These are phyloP conservation scores for Malus hybrid DNA, from an alignment of 331 rosid genomes.

Conservation along the genomic window DNA sequence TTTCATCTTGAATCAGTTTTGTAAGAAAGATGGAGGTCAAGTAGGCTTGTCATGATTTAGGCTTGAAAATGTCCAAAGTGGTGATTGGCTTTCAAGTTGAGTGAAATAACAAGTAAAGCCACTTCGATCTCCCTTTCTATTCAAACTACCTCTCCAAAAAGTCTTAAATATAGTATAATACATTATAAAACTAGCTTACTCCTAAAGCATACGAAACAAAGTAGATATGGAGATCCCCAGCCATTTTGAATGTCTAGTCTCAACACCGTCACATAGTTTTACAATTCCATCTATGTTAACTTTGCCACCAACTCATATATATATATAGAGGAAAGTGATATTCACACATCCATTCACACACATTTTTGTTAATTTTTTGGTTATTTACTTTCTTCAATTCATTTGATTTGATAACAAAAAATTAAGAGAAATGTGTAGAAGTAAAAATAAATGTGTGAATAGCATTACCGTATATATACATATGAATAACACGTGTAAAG, in stretches of 20 bases:
- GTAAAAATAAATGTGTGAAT: no score
- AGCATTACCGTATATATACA: no score
- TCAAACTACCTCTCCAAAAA: neutral
- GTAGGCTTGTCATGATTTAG: neutral
- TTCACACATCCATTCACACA: no score
- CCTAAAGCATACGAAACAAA: slow-evolving; percentile 29
- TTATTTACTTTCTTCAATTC: no score
- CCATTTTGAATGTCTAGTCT: no score
- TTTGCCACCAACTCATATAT: no score
- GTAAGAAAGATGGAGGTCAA: neutral
- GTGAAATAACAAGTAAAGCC: neutral
- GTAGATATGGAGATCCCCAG: slow-evolving; percentile 17
- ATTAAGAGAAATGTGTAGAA: no score
- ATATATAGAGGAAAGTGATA: no score
- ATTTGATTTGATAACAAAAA: rapidly evolving
- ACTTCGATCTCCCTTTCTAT: neutral
- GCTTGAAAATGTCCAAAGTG: neutral
- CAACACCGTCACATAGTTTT: no score
- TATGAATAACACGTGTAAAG: no score
- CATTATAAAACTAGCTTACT: slow-evolving; percentile 2
- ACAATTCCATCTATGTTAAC: no score
- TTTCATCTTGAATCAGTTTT: neutral
- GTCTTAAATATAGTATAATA: neutral
- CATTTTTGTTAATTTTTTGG: no score
- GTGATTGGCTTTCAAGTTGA: neutral